Evolutionary conservation across 371 early-diverging fungal species (phyloP).

Genomic region (Apophysomyces elegans): DNA sequence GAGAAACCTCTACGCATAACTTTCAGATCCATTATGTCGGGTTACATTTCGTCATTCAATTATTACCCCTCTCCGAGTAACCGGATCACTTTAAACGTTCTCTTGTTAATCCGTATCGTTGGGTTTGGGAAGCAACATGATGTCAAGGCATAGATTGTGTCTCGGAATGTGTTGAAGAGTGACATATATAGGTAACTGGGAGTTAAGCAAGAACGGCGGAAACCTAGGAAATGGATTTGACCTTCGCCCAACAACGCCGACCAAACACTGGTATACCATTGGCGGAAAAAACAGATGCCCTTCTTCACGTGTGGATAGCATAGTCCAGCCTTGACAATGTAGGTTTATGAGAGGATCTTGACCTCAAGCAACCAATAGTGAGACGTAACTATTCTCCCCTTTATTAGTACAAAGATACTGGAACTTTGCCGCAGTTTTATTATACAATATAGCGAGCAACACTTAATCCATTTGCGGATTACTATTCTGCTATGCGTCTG

Average conservation of each 20-base stretch:
- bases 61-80: constrained; percentile 67
- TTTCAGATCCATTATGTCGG: not conserved
- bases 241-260: not conserved
- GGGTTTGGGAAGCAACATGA: constrained; percentile 66
- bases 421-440: too few species aligned
- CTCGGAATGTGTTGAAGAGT: constrained; percentile 27
- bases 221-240: not conserved
- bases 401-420: too few species aligned
- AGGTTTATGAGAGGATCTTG: too few species aligned
- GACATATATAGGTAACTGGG: constrained; percentile 19
- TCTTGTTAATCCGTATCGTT: constrained; percentile 56
- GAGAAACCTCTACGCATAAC: constrained; percentile 67
- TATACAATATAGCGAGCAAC: too few species aligned
- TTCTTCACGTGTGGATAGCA: too few species aligned
- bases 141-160: constrained; percentile 55
- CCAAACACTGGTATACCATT: too few species aligned
- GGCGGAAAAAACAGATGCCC: too few species aligned
- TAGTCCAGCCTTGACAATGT: too few species aligned
- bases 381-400: too few species aligned
- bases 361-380: too few species aligned
- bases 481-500: too few species aligned
- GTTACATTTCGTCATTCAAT: not conserved
- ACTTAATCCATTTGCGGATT: too few species aligned
- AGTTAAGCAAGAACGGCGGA: constrained; percentile 4
- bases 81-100: constrained; percentile 59